Base-by-base conservation (phyloP, 106 monocot genomes). In the Chionographis japonica region DNA sequence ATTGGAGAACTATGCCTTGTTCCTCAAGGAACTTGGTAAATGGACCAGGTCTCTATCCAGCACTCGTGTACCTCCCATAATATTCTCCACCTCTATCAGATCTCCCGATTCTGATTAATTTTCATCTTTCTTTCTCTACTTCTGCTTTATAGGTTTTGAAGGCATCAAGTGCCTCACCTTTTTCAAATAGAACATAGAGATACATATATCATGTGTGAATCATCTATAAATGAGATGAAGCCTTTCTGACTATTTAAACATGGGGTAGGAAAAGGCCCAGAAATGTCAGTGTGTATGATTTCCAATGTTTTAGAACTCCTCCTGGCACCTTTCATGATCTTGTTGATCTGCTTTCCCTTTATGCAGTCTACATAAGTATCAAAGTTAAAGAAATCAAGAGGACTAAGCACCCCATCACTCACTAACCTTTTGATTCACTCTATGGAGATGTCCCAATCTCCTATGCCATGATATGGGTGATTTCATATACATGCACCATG, bases 61-160 rank as follows among this genome's bases (percentile, higher is more conserved):
- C 40, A 3, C 56, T 15, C 10, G 53, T 40, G 37, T 39, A 56
- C 39, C 1, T 54, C 13, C 56, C 46, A 56, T 68, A 68, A 56
- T 68, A 68, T 56, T 68, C 54, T 6, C 55, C 56, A 38, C 68
- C 68, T 56, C 54, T 68, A 68, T 68, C 37, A 27, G 50, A 65
- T 27, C 7, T 49, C 3, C 51, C 40, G 6, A 65, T 51, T 35
- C 51, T 65, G 10, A 66, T 52, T 6, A 41, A 2, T 66, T 66
- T 66, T 12, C 12, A 3, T 51, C 6, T 20, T 51, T 66, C 4
- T 52, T n/a, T 50, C 36, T 66, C 52, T 51, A 66, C 51, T 52
- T 66, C 20, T 27, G 10, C 52, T 35, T 51, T 66, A 12, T 37
- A 61, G 4, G 35, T 39, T 12, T 61, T 61, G 37, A 61, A 61